Evolutionary conservation across 805 yeast genomes (phyloP).

Genomic region (Zygoascus biomembranicola): DNA sequence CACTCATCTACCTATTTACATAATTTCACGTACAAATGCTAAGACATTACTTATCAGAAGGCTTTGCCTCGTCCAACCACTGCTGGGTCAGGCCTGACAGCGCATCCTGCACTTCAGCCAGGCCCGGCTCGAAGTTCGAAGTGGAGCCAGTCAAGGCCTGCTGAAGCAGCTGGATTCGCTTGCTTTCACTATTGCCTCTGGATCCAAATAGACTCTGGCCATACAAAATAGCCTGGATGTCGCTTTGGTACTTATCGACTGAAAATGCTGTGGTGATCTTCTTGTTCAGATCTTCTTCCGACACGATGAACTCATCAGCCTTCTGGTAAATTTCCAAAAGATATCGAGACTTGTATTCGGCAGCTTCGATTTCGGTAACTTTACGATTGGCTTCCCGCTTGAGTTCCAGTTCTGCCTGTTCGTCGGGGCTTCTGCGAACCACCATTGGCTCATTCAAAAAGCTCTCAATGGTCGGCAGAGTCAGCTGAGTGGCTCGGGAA

Average conservation of each 20-base stretch:
- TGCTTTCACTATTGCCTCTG: neutral
- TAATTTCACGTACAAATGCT: neutral
- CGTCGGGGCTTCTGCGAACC: conserved; percentile 65
- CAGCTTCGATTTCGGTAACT: conserved; percentile 41
- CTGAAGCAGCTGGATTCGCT: conserved; percentile 2
- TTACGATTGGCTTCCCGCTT: conserved; percentile 65
- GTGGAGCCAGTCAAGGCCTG: conserved; percentile 18
- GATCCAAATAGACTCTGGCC: conserved; percentile 1
- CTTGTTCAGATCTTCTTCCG: conserved; percentile 53
- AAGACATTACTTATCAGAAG: neutral
- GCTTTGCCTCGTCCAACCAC: neutral
- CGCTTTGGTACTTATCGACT: conserved; percentile 5
- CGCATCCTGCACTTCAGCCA: conserved; percentile 23
- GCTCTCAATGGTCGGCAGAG: conserved; percentile 69
- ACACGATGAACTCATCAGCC: conserved; percentile 59
- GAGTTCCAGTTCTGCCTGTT: conserved; percentile 44
- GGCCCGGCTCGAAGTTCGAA: conserved; percentile 21
- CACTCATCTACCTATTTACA: neutral
- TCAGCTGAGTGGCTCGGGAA: conserved; percentile 45
- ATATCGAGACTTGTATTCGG: conserved; percentile 45
- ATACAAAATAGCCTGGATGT: neutral
- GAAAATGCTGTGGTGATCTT: conserved; percentile 51
- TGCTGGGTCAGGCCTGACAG: neutral
- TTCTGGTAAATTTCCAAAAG: conserved; percentile 67
- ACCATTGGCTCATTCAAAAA: conserved; percentile 53